phyloP scores from a whole-genome alignment of 148 eudicot genomes.

The Pharnaceum exiguum region DNA sequence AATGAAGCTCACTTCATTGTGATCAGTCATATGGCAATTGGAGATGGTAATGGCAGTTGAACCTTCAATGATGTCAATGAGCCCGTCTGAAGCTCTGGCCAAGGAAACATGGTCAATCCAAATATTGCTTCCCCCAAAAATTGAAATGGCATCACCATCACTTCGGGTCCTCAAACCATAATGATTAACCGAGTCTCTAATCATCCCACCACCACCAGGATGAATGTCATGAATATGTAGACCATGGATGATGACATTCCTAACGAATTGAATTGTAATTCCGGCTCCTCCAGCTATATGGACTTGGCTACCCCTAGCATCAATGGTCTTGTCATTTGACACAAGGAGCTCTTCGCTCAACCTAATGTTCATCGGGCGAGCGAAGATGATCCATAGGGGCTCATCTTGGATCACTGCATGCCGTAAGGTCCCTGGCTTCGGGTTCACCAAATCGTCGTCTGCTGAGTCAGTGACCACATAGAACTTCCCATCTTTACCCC shows the following conservation, averaged over 20 bases:
- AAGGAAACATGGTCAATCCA: conserved; percentile 76
- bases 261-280: conserved; percentile 44
- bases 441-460: conserved; percentile 39
- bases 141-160: conserved; percentile 59
- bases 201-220: conserved; percentile 34
- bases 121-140: conserved; percentile 37
- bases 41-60: conserved; percentile 65
- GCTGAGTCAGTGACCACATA: conserved; percentile 52
- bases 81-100: conserved; percentile 42
- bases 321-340: conserved; percentile 55
- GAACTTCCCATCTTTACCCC: conserved; percentile 51
- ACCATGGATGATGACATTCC: conserved; percentile 61
- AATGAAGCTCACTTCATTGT: conserved; percentile 39
- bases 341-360: conserved; percentile 49
- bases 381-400: conserved; percentile 69
- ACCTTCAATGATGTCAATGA: conserved; percentile 52
- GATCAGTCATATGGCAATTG: conserved; percentile 58
- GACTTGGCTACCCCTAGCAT: conserved; percentile 51
- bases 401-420: conserved; percentile 49
- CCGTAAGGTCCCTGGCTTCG: conserved; percentile 57
- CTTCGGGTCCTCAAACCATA: conserved; percentile 40
- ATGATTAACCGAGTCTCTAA: conserved; percentile 46
- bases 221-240: conserved; percentile 46
- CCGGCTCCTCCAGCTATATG: conserved; percentile 51
- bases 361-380: conserved; percentile 37